These are phyloP conservation scores for Phycomyces blakesleeanus DNA, from an alignment of 192 early-diverging fungal genomes.

Conservation along the genomic window DNA sequence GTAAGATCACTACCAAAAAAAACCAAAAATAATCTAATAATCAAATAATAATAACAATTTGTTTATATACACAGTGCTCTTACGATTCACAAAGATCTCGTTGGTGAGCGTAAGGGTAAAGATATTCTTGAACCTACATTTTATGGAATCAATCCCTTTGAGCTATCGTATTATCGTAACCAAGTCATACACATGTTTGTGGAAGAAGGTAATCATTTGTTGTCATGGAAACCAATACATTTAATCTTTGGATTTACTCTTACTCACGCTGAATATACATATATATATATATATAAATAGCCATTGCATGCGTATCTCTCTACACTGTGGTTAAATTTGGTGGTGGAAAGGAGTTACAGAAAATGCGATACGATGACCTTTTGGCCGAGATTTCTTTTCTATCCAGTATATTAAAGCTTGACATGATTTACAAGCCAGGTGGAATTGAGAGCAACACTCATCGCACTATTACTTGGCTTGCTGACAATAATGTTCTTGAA, in stretches of 20 bases:
- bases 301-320: constrained; percentile 69
- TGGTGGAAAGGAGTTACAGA: constrained; percentile 63
- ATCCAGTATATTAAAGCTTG: constrained; percentile 69
- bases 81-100: constrained; percentile 65
- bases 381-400: constrained; percentile 68
- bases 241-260: too few species aligned
- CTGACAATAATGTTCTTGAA: constrained; percentile 46
- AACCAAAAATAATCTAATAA: too few species aligned
- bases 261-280: too few species aligned
- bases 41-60: background rate
- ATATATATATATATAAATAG: too few species aligned
- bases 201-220: constrained; percentile 53
- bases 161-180: constrained; percentile 80
- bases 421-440: constrained; percentile 77
- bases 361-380: constrained; percentile 52
- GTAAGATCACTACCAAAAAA: too few species aligned
- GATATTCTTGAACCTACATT: constrained; percentile 81
- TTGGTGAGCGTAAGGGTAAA: constrained; percentile 67
- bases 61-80: constrained; percentile 50
- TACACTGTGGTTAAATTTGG: constrained; percentile 78
- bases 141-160: constrained; percentile 78
- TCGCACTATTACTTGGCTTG: constrained; percentile 56
- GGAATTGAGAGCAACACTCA: constrained; percentile 64
- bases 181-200: constrained; percentile 63
- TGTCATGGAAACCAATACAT: too few species aligned